Base-by-base conservation (phyloP, 208 protist genomes). In the Trypanosomatidae sp. region DNA sequence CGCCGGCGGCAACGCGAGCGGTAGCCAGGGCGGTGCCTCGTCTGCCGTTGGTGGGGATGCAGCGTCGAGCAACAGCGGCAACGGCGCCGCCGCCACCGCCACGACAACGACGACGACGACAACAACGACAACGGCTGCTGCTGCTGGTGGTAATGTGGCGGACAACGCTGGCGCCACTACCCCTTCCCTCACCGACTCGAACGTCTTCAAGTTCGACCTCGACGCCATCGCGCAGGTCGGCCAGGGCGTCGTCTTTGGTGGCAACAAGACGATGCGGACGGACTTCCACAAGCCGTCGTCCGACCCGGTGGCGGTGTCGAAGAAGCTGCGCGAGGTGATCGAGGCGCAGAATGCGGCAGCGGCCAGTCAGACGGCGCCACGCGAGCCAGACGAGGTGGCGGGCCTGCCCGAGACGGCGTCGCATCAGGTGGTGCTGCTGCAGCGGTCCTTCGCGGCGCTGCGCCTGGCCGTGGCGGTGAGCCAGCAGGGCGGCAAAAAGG, bases 201-300 rank as follows among this genome's bases (percentile, higher is more conserved):
- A 95, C 69, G 85, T 94, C 43, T 81, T 97, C 59, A 88, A 97
- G 85, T 93, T 97, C 71, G 91, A 97, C 79, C 49, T 91, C 41
- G 88, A 87, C 60, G 91, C 88, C 52, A 89, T 97, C 49, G 77
- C 93, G 69, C 84, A 94, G 39, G 84, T 97, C 30, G 86, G 89
- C 6, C 89, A 92, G 73, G 93, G 93, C 46, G 83, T 89, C 30
- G 84, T 97, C 41, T 87, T 97, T 49, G 89, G 93, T 2, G 88
- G 84, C 43, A 82, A 78, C 52, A 92, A 88, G 76, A 79, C 84
- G n/a, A 80, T 95, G 41, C 87, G 84, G n/a, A 92, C 87, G 13
- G 89, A 84, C 44, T 82, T 72, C n/a, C 79, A 79, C 69, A 85
- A 89, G 73, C 85, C 93, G 12, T 28, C 75, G 19, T 81, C 86